Evolutionary conservation across 2,329 filamentous ascomycete species (phyloP), one percentile per base, ranked within the genome.

Genomic region (Claviceps sp.): DNA sequence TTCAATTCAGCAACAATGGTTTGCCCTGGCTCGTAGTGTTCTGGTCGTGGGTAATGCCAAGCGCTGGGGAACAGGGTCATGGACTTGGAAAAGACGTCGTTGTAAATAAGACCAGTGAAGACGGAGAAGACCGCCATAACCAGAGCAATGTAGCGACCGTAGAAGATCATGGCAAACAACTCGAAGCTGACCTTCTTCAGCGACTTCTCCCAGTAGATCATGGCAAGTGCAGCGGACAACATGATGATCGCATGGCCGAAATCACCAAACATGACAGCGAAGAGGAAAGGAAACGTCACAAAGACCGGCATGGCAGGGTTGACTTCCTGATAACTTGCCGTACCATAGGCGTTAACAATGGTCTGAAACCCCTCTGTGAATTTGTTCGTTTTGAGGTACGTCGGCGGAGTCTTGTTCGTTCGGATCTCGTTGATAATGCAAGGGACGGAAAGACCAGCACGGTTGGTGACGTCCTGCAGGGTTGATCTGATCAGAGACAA

Each of bases 201-300:
- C 54, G 85, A 83, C 72, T 88, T 90, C 71, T 98, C 93, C 77
- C 84, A 97, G 72, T 95, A 88, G 60, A 98, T 97, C 89, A 98
- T 95, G 53, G 89, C 88, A 52, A 82, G 63, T 14, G 93, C 87
- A 53, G 89, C 87, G 52, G 81, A 66, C 44, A 91, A 77, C 86
- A 98, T 95, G 67, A 98, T 86, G 58, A 84, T 69, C 58, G 91
- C 93, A 64, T 98, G 93, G 49, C 93, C 94, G 54, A 95, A 84
- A 70, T 98, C 93, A 75, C 93, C 94, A 65, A 98, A 98, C 93
- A 98, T 98, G 79, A 98, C 93, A 48, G 93, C 93, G 66, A 98
- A 98, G 56, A 98, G 76, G 76, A 98, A 98, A n/a, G 94, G 93
- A 70, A 98, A 98, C 5, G 93, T 98, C 57, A 98, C 84, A 59